Evolutionary conservation across 2,329 filamentous ascomycete species (phyloP).

Genomic region (Rhynchosporium secalis): DNA sequence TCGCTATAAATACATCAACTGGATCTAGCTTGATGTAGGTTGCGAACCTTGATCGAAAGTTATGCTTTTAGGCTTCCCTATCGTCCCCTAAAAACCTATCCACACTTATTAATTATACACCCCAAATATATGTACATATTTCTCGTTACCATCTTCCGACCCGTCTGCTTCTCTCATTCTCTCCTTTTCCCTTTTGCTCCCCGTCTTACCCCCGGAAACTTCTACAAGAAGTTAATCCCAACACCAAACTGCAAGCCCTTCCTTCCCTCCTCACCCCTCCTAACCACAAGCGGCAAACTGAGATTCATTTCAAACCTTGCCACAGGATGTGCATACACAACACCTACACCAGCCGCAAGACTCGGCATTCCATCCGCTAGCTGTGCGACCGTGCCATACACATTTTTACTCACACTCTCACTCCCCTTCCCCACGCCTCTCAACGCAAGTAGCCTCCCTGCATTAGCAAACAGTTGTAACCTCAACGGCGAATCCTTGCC

Average conservation of each 20-base stretch:
- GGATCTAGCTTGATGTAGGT: too few species aligned
- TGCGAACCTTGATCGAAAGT: too few species aligned
- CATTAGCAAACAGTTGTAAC: slow-evolving; percentile 88
- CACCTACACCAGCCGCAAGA: slow-evolving; percentile 79
- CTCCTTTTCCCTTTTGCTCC: too few species aligned
- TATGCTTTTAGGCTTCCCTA: too few species aligned
- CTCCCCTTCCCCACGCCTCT: slow-evolving; percentile 49
- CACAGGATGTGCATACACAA: slow-evolving; percentile 93
- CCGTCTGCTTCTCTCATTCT: too few species aligned
- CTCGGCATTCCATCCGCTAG: slow-evolving; percentile 77
- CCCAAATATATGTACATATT: too few species aligned
- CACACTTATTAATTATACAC: too few species aligned
- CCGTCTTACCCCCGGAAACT: too few species aligned
- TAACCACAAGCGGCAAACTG: slow-evolving; percentile 77
- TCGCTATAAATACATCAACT: too few species aligned
- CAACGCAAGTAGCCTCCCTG: slow-evolving; percentile 79
- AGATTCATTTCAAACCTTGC: slow-evolving; percentile 97
- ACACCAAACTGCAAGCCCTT: slow-evolving; percentile 96
- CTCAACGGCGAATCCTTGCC: slow-evolving; percentile 82
- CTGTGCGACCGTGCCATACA: slow-evolving; percentile 63
- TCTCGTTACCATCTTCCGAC: too few species aligned
- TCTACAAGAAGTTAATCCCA: slow-evolving; percentile 86
- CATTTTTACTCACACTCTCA: slow-evolving; percentile 36
- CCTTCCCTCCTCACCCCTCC: slow-evolving; percentile 80
- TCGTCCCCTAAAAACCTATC: too few species aligned